A percentile compares a stretch with the other conserved stretches of the same genome.
Conservation (phyloP, 2,329 filamentous ascomycete genomes). For the Fusarium nelsonii region DNA sequence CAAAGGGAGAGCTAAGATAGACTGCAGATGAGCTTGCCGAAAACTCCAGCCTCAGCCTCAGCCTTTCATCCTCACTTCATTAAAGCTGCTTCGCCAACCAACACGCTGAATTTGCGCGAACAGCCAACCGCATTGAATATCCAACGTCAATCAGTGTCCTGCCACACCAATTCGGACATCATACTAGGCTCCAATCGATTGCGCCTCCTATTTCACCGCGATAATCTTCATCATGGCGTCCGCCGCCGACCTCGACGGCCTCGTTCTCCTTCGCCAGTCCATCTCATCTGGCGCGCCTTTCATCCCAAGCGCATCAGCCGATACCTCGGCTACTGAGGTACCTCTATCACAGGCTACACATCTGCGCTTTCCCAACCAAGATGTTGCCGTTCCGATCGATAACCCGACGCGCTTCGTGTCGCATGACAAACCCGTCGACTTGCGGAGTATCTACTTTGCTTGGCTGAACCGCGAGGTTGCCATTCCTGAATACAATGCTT, state of each 20-base stretch:
- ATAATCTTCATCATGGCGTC: conserved; percentile 62
- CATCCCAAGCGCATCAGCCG: conserved; percentile 78
- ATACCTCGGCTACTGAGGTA: conserved; percentile 72
- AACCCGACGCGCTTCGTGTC: conserved; percentile 88
- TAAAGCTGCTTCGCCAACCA: conserved; percentile 16
- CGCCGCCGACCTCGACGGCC: conserved; percentile 75
- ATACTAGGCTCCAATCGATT: neutral
- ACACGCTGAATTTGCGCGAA: conserved; percentile 3
- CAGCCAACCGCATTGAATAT: neutral
- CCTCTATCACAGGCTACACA: conserved; percentile 81
- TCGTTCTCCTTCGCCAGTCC: conserved; percentile 84
- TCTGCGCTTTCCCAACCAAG: conserved; percentile 76
- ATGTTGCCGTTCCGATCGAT: conserved; percentile 75
- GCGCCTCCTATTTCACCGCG: conserved; percentile 15
- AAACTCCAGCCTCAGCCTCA: conserved; percentile 46
- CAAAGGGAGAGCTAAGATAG: conserved; percentile 22
- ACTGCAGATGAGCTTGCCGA: conserved; percentile 29
- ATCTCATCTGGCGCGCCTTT: conserved; percentile 79
- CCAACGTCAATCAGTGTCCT: neutral
- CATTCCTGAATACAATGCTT: conserved; percentile 91
- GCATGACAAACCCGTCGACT: conserved; percentile 79
- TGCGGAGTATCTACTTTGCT: conserved; percentile 95
- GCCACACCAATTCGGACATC: neutral
- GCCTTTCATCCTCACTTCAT: conserved; percentile 42
- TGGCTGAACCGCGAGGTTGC: conserved; percentile 93